These are phyloP conservation scores for Helicosporidium sp. DNA, from an alignment of 139 green algal species.

Conservation along the genomic window DNA sequence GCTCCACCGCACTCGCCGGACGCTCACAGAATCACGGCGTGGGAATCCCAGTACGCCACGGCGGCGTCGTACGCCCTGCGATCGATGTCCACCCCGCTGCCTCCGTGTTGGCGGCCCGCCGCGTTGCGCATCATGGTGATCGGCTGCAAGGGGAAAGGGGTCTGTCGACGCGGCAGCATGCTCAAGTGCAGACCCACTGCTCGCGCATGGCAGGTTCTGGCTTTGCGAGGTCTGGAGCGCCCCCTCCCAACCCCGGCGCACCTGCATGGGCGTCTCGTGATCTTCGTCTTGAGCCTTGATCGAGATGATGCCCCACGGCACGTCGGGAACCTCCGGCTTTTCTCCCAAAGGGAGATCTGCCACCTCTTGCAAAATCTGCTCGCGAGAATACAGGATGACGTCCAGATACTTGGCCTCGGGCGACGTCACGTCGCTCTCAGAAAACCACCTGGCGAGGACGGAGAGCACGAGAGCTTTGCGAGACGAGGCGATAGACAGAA, in stretches of 20 bases:
- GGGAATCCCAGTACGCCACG: constrained; percentile 57
- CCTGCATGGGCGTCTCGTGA: constrained; percentile 67
- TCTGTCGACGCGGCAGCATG: neutral
- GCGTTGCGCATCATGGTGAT: constrained; percentile 93
- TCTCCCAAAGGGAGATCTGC: no score
- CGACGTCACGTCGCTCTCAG: constrained; percentile 17
- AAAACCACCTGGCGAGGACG: constrained; percentile 55
- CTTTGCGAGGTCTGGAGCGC: neutral
- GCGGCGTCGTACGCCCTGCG: constrained; percentile 48
- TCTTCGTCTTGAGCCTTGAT: constrained; percentile 64
- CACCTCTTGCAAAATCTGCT: constrained; percentile 71
- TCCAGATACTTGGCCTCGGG: constrained; percentile 63
- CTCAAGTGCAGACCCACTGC: neutral
- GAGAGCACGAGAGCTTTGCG: no score
- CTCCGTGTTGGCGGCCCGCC: constrained; percentile 69
- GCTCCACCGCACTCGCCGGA: neutral
- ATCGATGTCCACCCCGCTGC: constrained; percentile 66
- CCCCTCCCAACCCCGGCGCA: neutral
- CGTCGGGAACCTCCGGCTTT: constrained; percentile 34
- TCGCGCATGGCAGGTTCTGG: neutral
- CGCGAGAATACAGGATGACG: constrained; percentile 78
- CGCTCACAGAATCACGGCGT: constrained; percentile 41
- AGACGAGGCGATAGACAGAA: no score
- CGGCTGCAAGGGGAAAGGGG: constrained; percentile 26
- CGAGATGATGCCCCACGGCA: constrained; percentile 84